Base-by-base conservation (phyloP, 176 grass and related monocot genomes). In the Chloris gayana region DNA sequence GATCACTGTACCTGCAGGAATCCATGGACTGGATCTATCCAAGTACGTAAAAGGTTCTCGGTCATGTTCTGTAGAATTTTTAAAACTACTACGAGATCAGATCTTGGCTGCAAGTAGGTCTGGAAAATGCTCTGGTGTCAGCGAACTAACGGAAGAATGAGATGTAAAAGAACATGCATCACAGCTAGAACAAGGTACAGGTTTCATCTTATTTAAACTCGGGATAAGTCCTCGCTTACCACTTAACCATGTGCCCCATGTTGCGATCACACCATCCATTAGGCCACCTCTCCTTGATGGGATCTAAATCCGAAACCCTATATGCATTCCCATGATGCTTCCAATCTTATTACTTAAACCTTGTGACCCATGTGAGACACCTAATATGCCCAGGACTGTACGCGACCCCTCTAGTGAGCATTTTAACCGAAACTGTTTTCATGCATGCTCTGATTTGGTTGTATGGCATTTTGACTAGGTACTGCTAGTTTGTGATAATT, bases 81-180 rank as follows among this genome's bases (percentile, higher is more conserved):
- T 67, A 75, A 72, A 79, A 51, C 42, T 22, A 65, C 21, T 18
- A 25, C 74, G 78, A 18, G 67, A 77, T 85, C 82, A 88, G 74
- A 91, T 88, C 79, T 93, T 84, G 82, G 85, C 79, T 64, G 68
- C 59, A 84, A 84, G 31, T 75, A 76, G 73, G 71, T 58, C 80
- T 85, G 27, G 80, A 82, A 87, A 84, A 77, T 81, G 76, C 84
- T 73, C 70, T 82, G 35, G 37, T 94, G 86, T 91, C 85, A 88
- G 86, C 88, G 80, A 86, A 88, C 72, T 76, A 84, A 88, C 69
- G 75, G 78, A 88, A 78, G 88, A 86, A 98, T 90, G 77, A 88
- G 92, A 91, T 95, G 85, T 74, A 69, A 84, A 89, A 90, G 92
- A 88, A 95, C 86, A 95, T 93, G 93, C 86, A 95, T 91, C 72